These are phyloP conservation scores for Russula compacta DNA, from an alignment of 768 basidiomycete genomes.

Conservation along the genomic window DNA sequence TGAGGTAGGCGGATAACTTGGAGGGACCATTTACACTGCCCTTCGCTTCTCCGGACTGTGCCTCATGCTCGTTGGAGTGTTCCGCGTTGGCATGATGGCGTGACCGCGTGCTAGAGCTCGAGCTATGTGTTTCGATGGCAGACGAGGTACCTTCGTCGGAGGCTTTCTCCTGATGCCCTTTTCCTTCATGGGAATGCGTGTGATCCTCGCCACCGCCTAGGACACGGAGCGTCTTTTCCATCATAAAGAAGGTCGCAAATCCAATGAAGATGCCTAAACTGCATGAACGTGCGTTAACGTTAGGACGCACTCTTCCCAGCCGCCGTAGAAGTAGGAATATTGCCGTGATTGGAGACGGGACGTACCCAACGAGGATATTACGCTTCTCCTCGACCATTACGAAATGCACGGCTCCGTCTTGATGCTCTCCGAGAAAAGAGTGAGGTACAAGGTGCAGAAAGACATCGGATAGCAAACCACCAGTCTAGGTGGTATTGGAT, in stretches of 20 bases:
- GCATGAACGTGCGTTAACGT: slow-evolving; percentile 18
- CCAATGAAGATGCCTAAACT: slow-evolving; percentile 79
- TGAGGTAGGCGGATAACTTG: slow-evolving; percentile 85
- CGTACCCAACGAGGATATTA: slow-evolving; percentile 82
- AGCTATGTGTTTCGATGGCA: slow-evolving; percentile 34
- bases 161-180: slow-evolving; percentile 26
- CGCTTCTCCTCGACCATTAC: slow-evolving; percentile 85
- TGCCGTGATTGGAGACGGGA: slow-evolving; percentile 13
- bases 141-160: slow-evolving; percentile 34
- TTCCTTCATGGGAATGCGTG: slow-evolving; percentile 51
- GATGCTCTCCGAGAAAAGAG: slow-evolving; percentile 83
- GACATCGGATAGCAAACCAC: slow-evolving; percentile 87
- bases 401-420: slow-evolving; percentile 61
- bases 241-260: slow-evolving; percentile 85
- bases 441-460: slow-evolving; percentile 90
- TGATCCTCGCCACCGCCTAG: slow-evolving; percentile 55
- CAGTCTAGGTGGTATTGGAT: slow-evolving; percentile 43
- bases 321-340: not conserved
- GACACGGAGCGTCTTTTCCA: slow-evolving; percentile 86
- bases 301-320: not conserved
- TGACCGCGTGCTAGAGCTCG: slow-evolving; percentile 40
- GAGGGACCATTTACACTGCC: slow-evolving; percentile 45
- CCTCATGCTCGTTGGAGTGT: slow-evolving; percentile 21
- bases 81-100: slow-evolving; percentile 19
- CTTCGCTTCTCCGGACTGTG: slow-evolving; percentile 20